Base-by-base conservation (phyloP, 1,284 basidiomycete genomes). In the Taiwanofungus camphoratus region DNA sequence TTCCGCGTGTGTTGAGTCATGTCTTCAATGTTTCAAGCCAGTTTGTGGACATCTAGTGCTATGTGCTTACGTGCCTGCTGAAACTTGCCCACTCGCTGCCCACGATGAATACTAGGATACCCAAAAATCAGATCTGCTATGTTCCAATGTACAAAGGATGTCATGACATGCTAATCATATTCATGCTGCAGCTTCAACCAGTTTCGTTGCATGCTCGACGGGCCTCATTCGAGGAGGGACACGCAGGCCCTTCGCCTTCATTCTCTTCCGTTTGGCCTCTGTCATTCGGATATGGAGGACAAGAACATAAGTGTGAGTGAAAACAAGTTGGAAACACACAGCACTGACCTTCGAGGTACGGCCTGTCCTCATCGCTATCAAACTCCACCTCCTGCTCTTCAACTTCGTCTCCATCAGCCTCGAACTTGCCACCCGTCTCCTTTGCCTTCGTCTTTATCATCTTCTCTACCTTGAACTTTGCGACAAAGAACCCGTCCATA, bases 401-500 rank as follows among this genome's bases (percentile, higher is more conserved):
- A 33, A 49, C 52, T 12, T 61, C 62, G 24, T 49, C 53, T 36
- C 52, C 65, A 7, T 56, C 66, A 20, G 42, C 51, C 48, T 62
- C 54, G 36, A 39, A 40, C 20, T n/a, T 47, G 11, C 32, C 62
- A 26, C 56, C 62, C 32, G 51, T 49, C 40, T 56, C 62, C 5
- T 56, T 65, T 0, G 59, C 66, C 43, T 56, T 55, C 41, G 54
- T 60, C 68, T 90, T 93, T 39, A 67, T 62, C 48, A 82, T 76
- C 65, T 80, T 87, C 61, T 83, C 86, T 18, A 99, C 84, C 67
- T 92, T 96, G 74, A 99, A 90, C 68, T 99, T 99, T 52, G 95
- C 94, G 43, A 99, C 93, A 64, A 82, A 99, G 76, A 99, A 99
- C 2, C 96, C 96, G 65, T 99, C 96, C 89, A 99, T 91, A 61